These are phyloP conservation scores for Venturia oleaginea DNA, from an alignment of 2,329 filamentous ascomycete genomes.

Conservation along the genomic window DNA sequence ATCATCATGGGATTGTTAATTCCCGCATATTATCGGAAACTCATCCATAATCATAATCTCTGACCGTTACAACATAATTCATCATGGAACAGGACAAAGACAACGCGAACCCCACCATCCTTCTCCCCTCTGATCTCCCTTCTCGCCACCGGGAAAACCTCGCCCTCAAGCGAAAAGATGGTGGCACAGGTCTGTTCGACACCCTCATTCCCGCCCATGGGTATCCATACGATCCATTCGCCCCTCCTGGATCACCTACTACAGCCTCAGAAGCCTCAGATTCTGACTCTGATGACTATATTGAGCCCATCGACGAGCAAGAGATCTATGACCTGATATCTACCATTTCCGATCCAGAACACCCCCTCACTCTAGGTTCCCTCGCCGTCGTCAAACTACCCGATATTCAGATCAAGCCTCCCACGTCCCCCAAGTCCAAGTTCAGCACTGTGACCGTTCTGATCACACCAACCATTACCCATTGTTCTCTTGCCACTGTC, in stretches of 20 bases:
- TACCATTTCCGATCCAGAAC: constrained; percentile 91
- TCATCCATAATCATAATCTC: not conserved
- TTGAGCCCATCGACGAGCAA: constrained; percentile 89
- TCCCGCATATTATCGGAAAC: not conserved
- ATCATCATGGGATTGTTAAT: not conserved
- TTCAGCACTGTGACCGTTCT: constrained; percentile 73
- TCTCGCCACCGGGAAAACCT: constrained; percentile 52
- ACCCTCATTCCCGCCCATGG: constrained; percentile 41
- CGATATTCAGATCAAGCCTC: constrained; percentile 72
- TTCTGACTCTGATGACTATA: constrained; percentile 44
- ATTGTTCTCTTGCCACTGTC: constrained; percentile 92
- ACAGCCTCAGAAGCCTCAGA: constrained; percentile 28
- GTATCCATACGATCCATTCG: constrained; percentile 42
- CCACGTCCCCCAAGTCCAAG: constrained; percentile 53
- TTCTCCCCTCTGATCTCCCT: constrained; percentile 80
- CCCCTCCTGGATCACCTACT: constrained; percentile 24
- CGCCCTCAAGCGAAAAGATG: constrained; percentile 36
- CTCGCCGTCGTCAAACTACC: constrained; percentile 92
- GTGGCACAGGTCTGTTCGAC: constrained; percentile 45
- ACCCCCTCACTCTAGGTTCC: constrained; percentile 86
- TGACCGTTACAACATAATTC: not conserved
- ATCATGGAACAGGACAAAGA: constrained; percentile 36
- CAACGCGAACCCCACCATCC: constrained; percentile 89
- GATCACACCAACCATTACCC: constrained; percentile 92
- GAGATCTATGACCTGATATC: constrained; percentile 96